phyloP scores from a whole-genome alignment of 2,329 filamentous ascomycete species.

The Aspergillus neotritici region DNA sequence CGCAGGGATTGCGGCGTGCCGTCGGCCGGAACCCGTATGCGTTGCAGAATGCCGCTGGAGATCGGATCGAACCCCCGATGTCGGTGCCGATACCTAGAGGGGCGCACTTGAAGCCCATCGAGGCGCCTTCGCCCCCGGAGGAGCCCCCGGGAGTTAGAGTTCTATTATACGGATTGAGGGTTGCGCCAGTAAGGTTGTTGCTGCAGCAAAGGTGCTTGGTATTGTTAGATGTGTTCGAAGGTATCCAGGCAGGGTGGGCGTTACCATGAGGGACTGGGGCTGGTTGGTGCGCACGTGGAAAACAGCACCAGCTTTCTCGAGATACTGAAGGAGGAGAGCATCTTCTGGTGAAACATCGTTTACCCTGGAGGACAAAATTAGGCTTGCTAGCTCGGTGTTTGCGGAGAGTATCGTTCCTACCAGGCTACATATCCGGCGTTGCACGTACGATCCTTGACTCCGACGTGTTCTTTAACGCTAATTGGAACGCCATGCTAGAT shows the following conservation, averaged over 20 bases:
- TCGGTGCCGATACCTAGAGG: conserved; percentile 44
- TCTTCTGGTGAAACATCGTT: conserved; percentile 33
- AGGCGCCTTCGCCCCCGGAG: conserved; percentile 42
- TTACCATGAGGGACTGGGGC: conserved; percentile 38
- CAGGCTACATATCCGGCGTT: conserved; percentile 34
- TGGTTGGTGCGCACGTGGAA: conserved; percentile 43
- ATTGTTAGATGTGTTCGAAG: conserved; percentile 3
- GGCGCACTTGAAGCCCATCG: conserved; percentile 39
- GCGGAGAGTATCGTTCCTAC: conserved; percentile 20
- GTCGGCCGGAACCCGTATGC: conserved; percentile 42
- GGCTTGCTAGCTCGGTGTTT: not conserved
- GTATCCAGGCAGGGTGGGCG: not conserved
- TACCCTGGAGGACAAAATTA: conserved; percentile 21
- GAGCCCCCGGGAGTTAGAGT: conserved; percentile 39
- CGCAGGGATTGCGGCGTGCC: conserved; percentile 27
- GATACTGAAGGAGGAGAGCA: conserved; percentile 27
- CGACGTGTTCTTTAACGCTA: conserved; percentile 58
- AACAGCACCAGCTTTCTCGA: conserved; percentile 36
- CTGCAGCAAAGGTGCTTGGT: conserved; percentile 31
- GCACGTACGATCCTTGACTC: conserved; percentile 46
- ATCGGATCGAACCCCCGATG: conserved; percentile 44
- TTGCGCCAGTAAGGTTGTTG: conserved; percentile 40
- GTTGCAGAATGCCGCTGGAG: conserved; percentile 43
- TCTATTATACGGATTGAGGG: conserved; percentile 38
- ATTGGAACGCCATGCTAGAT: conserved; percentile 49